A percentile compares a stretch with the other conserved stretches of the same genome.
Conservation (phyloP, 768 basidiomycete species). For the Sporobolomyces pararoseus region DNA sequence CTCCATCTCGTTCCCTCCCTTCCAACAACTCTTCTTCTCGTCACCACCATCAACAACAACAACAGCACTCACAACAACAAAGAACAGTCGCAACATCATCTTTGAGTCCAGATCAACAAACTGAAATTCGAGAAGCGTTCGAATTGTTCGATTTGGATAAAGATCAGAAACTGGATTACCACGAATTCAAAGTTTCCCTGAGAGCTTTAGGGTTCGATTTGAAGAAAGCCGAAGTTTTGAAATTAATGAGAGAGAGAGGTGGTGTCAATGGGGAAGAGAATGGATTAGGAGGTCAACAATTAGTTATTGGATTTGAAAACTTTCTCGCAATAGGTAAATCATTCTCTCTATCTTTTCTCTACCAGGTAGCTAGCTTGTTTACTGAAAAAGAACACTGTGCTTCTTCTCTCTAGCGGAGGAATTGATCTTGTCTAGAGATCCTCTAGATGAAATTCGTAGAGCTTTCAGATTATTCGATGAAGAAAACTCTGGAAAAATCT, state of each 20-base stretch:
- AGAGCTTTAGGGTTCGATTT: constrained; percentile 93
- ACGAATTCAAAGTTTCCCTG: constrained; percentile 99
- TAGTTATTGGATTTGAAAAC: constrained; percentile 77
- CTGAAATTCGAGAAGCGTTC: constrained; percentile 97
- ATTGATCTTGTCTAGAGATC: constrained; percentile 86
- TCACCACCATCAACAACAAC: no score
- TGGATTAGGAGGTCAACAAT: neutral
- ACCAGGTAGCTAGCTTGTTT: neutral
- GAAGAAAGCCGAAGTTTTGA: constrained; percentile 97
- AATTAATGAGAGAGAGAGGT: constrained; percentile 82
- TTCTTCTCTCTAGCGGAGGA: constrained; percentile 89
- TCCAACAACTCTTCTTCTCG: neutral
- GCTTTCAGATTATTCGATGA: constrained; percentile 97
- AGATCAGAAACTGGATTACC: constrained; percentile 90
- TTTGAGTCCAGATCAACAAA: constrained; percentile 58
- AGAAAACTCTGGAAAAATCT: constrained; percentile 91
- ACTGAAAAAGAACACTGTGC: no score
- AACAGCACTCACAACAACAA: neutral
- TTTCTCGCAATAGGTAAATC: constrained; percentile 86
- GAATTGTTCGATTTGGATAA: constrained; percentile 99
- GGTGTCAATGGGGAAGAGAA: constrained; percentile 55
- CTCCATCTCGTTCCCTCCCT: neutral
- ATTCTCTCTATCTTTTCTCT: constrained; percentile 7
- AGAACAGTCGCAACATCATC: neutral
- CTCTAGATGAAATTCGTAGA: constrained; percentile 89